A percentile compares a stretch with the other conserved stretches of the same genome.
phyloP scores from a whole-genome alignment of 129 eudicot genomes.

The Flaveria robusta region DNA sequence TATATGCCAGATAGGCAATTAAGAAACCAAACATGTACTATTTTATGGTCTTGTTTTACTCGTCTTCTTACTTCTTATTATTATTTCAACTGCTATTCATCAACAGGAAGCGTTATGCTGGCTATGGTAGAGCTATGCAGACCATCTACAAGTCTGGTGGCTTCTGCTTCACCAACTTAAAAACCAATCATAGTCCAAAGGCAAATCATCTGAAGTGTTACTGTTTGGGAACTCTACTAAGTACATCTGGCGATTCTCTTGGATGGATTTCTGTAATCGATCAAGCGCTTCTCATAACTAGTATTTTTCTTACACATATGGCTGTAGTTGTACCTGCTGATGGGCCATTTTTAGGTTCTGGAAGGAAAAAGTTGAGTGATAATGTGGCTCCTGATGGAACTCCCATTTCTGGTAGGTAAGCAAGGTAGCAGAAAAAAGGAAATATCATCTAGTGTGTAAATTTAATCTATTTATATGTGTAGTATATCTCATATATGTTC shows the following conservation, averaged over 20 bases:
- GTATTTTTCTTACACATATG: slow-evolving; percentile 75
- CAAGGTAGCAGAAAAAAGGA: slow-evolving; percentile 50
- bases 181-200: slow-evolving; percentile 31
- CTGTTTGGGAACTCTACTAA: slow-evolving; percentile 56
- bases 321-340: slow-evolving; percentile 79
- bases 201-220: slow-evolving; percentile 41
- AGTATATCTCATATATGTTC: slow-evolving; percentile 3
- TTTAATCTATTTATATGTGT: neutral
- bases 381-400: slow-evolving; percentile 45
- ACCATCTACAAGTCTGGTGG: slow-evolving; percentile 41
- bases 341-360: slow-evolving; percentile 43
- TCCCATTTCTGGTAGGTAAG: slow-evolving; percentile 90
- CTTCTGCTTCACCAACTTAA: slow-evolving; percentile 28
- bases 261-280: slow-evolving; percentile 78
- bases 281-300: slow-evolving; percentile 73
- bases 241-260: slow-evolving; percentile 46
- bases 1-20: slow-evolving; percentile 7
- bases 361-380: slow-evolving; percentile 41
- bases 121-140: slow-evolving; percentile 39
- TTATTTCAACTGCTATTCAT: neutral
- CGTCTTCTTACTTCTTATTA: slow-evolving; percentile 5
- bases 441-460: slow-evolving; percentile 28
- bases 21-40: slow-evolving; percentile 17
- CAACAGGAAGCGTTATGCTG: slow-evolving; percentile 44
- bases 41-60: slow-evolving; percentile 11